Evolutionary conservation across 805 yeast genomes (phyloP).

Genomic region (Schizosaccharomyces cryophilus): DNA sequence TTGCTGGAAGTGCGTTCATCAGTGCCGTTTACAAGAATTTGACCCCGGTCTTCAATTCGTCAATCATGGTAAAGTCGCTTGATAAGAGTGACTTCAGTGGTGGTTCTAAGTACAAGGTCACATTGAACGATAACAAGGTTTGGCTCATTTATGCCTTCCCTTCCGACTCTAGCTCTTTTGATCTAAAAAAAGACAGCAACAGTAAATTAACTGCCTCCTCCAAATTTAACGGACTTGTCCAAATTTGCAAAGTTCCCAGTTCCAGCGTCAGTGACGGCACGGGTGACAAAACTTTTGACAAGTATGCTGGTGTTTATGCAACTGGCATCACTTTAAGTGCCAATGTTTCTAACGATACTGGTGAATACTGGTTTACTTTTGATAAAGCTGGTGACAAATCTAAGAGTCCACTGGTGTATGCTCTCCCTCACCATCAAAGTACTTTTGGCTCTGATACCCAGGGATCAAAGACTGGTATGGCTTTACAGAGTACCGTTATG

Average conservation of each 20-base stretch:
- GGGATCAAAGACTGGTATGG: conserved; percentile 9
- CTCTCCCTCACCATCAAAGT: conserved; percentile 40
- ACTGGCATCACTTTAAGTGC: conserved; percentile 23
- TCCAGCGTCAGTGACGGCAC: neutral
- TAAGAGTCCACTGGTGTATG: conserved; percentile 25
- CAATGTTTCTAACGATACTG: conserved; percentile 14
- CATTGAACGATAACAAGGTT: conserved; percentile 27
- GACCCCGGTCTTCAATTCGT: conserved; percentile 10
- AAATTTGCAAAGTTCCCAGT: conserved; percentile 28
- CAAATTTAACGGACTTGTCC: conserved; percentile 31
- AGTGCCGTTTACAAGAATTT: conserved; percentile 21
- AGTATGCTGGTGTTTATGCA: conserved; percentile 39
- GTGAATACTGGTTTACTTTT: conserved; percentile 22
- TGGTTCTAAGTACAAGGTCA: conserved; percentile 26
- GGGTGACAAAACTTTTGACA: conserved; percentile 22
- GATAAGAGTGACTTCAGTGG: conserved; percentile 14
- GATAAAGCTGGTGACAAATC: conserved; percentile 20
- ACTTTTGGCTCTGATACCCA: conserved; percentile 15
- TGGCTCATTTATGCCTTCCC: conserved; percentile 39
- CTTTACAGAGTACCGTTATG: conserved; percentile 25
- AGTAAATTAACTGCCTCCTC: conserved; percentile 18
- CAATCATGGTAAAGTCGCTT: conserved; percentile 31
- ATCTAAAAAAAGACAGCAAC: conserved; percentile 10
- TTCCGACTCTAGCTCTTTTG: neutral
- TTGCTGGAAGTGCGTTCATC: conserved; percentile 36